A percentile compares a stretch with the other conserved stretches of the same genome.
phyloP scores from a whole-genome alignment of 495 filamentous ascomycete genomes.

The Umbilicaria muhlenbergii region DNA sequence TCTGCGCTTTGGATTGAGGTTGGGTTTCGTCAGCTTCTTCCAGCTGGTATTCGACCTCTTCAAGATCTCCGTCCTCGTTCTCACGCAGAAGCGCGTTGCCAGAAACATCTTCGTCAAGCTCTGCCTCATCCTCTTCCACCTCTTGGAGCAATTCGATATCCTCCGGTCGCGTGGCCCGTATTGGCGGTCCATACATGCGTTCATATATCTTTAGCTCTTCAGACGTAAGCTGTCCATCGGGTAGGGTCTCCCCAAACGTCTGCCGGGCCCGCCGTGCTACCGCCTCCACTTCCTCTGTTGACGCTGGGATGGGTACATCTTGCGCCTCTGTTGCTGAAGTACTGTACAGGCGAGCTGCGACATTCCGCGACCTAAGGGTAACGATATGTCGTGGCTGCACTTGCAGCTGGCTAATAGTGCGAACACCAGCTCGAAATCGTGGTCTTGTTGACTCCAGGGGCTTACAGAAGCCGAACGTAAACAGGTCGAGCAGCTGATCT shows the following conservation, averaged over 20 bases:
- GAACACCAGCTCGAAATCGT: too few species aligned
- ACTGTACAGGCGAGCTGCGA: too few species aligned
- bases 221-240: conserved; percentile 50
- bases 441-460: too few species aligned
- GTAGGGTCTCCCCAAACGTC: conserved; percentile 62
- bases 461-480: too few species aligned
- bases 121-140: conserved; percentile 16
- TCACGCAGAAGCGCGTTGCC: conserved; percentile 35
- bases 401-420: too few species aligned
- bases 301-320: neutral
- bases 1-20: conserved; percentile 32
- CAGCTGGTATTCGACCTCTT: conserved; percentile 39
- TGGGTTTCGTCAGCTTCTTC: conserved; percentile 23
- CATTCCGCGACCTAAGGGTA: too few species aligned
- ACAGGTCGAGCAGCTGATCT: too few species aligned
- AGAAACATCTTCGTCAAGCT: conserved; percentile 18
- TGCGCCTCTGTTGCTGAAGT: too few species aligned
- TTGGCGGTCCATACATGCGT: conserved; percentile 60
- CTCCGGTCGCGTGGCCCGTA: conserved; percentile 35
- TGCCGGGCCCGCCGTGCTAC: conserved; percentile 55
- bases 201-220: conserved; percentile 64
- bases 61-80: conserved; percentile 39
- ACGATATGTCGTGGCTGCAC: too few species aligned
- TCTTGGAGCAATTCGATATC: conserved; percentile 37
- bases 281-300: conserved; percentile 27